Evolutionary conservation across 2,329 filamentous ascomycete species (phyloP).

Genomic region (Clonostachys rhizophaga): DNA sequence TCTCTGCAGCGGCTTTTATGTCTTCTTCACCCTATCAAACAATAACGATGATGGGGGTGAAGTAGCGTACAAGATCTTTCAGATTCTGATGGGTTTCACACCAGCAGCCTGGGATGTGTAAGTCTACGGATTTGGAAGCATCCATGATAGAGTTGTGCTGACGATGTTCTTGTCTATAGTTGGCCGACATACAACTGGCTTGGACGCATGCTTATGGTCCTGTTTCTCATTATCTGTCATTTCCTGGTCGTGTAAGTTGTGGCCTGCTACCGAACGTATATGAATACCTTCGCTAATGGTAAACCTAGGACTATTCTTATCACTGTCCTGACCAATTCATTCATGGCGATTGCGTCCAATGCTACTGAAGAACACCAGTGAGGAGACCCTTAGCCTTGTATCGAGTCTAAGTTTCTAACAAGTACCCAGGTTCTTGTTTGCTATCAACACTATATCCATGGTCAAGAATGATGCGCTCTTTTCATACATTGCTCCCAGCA

Average conservation of each 20-base stretch:
- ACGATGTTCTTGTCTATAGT: slow-evolving; percentile 16
- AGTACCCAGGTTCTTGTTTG: slow-evolving; percentile 68
- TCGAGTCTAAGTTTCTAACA: slow-evolving; percentile 4
- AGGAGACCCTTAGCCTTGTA: slow-evolving; percentile 11
- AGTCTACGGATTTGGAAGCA: slow-evolving; percentile 14
- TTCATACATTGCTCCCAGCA: slow-evolving; percentile 87
- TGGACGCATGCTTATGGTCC: slow-evolving; percentile 68
- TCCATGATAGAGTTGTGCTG: slow-evolving; percentile 6
- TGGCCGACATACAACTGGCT: slow-evolving; percentile 74
- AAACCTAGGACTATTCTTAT: slow-evolving; percentile 72
- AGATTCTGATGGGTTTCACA: slow-evolving; percentile 93
- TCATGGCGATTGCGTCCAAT: slow-evolving; percentile 92
- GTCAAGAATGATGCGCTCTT: slow-evolving; percentile 97
- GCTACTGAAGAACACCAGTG: slow-evolving; percentile 84
- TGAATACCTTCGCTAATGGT: background rate
- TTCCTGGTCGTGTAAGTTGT: slow-evolving; percentile 73
- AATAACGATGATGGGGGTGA: slow-evolving; percentile 61
- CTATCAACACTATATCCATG: slow-evolving; percentile 96
- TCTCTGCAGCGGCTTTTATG: slow-evolving; percentile 89
- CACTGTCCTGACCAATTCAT: slow-evolving; percentile 93
- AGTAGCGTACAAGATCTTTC: slow-evolving; percentile 88
- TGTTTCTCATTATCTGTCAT: slow-evolving; percentile 92
- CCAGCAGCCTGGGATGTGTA: slow-evolving; percentile 90
- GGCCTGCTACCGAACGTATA: background rate
- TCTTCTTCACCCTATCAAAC: slow-evolving; percentile 83